Evolutionary conservation across 1,284 basidiomycete species (phyloP).

Genomic region (Melampsora abietis-canadensis): DNA sequence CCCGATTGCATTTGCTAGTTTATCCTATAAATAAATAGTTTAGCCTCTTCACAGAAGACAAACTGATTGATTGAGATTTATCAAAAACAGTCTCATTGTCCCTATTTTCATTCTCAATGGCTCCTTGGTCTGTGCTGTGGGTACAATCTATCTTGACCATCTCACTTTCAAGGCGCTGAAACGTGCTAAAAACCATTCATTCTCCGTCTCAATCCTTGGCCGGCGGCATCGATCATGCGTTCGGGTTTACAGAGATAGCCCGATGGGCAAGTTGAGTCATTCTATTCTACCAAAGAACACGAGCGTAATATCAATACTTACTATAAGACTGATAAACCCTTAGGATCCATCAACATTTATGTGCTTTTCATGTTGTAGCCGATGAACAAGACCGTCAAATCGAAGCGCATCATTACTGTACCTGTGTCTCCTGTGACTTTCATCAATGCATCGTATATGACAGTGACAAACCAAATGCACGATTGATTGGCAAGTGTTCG

Average conservation of each 20-base stretch:
- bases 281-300: not conserved
- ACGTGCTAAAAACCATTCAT: not conserved
- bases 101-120: not conserved
- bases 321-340: not conserved
- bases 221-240: too few species aligned
- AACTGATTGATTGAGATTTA: too few species aligned
- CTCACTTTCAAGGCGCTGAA: not conserved
- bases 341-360: slow-evolving; percentile 30
- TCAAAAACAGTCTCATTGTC: too few species aligned
- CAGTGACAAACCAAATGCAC: slow-evolving; percentile 44
- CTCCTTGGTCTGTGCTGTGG: slow-evolving; percentile 6
- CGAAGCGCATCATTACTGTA: slow-evolving; percentile 45
- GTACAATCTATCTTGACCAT: not conserved
- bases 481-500: slow-evolving; percentile 44
- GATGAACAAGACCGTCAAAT: slow-evolving; percentile 44
- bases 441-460: slow-evolving; percentile 47
- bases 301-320: not conserved
- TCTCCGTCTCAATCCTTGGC: too few species aligned
- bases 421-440: slow-evolving; percentile 41
- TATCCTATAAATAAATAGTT: too few species aligned
- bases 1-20: too few species aligned
- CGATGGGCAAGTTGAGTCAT: not conserved
- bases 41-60: too few species aligned
- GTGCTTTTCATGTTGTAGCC: slow-evolving; percentile 34
- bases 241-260: not conserved